phyloP scores from a whole-genome alignment of 2,329 filamentous ascomycete genomes.

The Calonectria pseudoreteaudii region DNA sequence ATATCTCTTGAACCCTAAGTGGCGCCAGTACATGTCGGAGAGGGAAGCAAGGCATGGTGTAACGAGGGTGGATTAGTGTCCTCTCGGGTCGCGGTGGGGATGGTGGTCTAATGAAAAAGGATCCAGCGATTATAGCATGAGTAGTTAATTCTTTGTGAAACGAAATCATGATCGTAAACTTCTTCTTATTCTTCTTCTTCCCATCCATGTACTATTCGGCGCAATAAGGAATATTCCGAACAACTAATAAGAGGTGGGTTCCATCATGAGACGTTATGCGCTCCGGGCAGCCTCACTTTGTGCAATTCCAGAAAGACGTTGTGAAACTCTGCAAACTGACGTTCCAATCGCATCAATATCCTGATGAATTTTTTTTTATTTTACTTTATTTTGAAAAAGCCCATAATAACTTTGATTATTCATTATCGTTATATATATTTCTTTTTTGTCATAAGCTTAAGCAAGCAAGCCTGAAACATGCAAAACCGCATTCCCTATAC shows the following conservation, averaged over 20 bases:
- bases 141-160: neutral
- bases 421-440: slow-evolving; percentile 1
- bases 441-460: neutral
- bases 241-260: neutral
- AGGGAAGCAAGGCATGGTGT: slow-evolving; percentile 14
- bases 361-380: neutral
- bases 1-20: slow-evolving; percentile 29
- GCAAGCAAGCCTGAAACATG: neutral
- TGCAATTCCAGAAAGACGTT: no score
- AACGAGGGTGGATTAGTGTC: neutral
- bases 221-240: neutral
- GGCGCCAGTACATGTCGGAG: slow-evolving; percentile 23
- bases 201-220: no score
- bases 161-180: neutral
- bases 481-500: neutral
- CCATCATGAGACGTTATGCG: neutral
- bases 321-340: neutral
- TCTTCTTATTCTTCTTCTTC: neutral
- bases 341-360: neutral
- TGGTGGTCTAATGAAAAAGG: no score
- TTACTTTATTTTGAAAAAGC: neutral
- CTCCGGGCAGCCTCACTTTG: neutral
- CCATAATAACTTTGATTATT: neutral
- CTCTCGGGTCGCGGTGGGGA: neutral
- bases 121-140: neutral